Evolutionary conservation across 1,139 yeast genomes (phyloP).

Genomic region (Arxiozyma heterogenica): DNA sequence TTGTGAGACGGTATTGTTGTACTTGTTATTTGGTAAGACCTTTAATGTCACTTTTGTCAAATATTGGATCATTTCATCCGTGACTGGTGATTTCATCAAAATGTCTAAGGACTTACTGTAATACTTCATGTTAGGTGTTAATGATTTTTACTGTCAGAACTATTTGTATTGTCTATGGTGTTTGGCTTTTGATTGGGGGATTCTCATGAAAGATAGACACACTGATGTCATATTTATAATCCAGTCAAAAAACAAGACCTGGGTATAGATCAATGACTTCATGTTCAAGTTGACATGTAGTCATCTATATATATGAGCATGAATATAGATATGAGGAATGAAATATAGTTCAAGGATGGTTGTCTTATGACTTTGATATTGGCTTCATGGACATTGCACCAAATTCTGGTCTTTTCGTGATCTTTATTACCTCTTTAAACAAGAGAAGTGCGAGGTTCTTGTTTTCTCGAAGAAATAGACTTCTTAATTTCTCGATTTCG

Average conservation of each 20-base stretch:
- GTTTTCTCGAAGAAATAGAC: not conserved
- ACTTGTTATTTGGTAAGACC: conserved; percentile 20
- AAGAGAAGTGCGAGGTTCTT: not conserved
- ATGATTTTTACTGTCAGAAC: not conserved
- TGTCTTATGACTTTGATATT: not conserved
- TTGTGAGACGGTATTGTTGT: not conserved
- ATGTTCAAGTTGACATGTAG: no score
- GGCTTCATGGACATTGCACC: not conserved
- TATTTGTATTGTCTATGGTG: not conserved
- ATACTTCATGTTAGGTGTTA: conserved; percentile 15
- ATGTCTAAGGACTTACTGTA: conserved; percentile 25
- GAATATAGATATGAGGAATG: no score
- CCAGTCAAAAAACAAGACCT: not conserved
- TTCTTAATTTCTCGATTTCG: no score
- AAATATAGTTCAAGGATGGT: not conserved
- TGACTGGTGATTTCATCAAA: conserved; percentile 29
- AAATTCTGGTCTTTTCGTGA: not conserved
- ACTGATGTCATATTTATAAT: no score
- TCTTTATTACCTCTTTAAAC: not conserved
- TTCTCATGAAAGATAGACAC: not conserved
- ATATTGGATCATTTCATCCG: conserved; percentile 29
- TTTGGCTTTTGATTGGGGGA: not conserved
- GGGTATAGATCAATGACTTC: not conserved
- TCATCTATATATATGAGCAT: not conserved
- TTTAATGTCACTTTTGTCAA: conserved; percentile 25